Conservation (phyloP, 805 yeast species). For the Saccharomyces cerevisiae region DNA sequence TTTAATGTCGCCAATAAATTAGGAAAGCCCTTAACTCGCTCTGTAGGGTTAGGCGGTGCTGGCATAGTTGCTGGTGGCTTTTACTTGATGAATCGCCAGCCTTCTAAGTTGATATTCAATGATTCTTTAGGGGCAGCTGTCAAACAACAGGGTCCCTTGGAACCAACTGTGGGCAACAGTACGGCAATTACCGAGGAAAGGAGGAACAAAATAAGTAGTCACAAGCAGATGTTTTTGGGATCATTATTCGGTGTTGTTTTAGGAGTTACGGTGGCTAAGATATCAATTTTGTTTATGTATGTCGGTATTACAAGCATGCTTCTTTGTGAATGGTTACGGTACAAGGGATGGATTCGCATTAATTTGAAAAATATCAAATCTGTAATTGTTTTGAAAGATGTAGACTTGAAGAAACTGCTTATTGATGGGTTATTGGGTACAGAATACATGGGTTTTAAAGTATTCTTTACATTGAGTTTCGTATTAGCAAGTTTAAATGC, state of each 20-base stretch:
- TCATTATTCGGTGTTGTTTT: slow-evolving; percentile 22
- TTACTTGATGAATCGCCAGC: neutral
- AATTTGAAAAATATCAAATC: neutral
- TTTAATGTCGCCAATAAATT: neutral
- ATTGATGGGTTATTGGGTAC: neutral
- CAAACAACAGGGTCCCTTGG: neutral
- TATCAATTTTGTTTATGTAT: slow-evolving; percentile 20
- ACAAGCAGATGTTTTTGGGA: slow-evolving; percentile 24
- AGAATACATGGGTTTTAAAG: neutral
- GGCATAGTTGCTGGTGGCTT: neutral
- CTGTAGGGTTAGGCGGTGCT: neutral
- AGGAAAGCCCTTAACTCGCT: neutral
- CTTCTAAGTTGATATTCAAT: neutral
- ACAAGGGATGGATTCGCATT: neutral
- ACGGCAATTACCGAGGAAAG: neutral
- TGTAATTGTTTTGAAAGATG: neutral
- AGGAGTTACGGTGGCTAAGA: slow-evolving; percentile 24
- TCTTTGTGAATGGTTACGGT: slow-evolving; percentile 20
- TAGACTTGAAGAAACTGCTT: neutral
- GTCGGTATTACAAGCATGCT: slow-evolving; percentile 15
- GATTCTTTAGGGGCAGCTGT: neutral
- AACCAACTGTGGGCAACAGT: neutral
- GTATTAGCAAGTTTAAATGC: neutral
- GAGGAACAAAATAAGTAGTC: slow-evolving; percentile 4
- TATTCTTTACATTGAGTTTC: neutral